Evolutionary conservation across 495 filamentous ascomycete species (phyloP).

Genomic region (Hyaloscypha finlandica): DNA sequence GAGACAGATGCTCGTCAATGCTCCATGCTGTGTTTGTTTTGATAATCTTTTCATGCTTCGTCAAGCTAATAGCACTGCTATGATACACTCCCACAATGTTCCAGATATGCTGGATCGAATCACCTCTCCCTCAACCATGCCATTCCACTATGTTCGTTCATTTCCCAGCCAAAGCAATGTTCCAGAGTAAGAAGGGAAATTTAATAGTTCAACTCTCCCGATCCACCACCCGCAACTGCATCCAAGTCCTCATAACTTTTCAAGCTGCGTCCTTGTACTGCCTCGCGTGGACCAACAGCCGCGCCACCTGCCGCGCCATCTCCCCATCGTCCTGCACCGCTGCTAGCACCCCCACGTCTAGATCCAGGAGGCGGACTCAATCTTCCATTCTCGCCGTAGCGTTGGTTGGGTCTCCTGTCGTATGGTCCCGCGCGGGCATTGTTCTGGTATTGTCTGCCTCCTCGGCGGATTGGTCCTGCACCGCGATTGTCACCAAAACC

Average conservation of each 20-base stretch:
- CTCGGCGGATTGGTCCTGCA: conserved; percentile 48
- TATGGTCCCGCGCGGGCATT: conserved; percentile 33
- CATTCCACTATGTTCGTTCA: too few relatives aligned
- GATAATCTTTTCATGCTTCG: too few relatives aligned
- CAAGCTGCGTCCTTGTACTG: conserved; percentile 84
- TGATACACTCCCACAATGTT: too few relatives aligned
- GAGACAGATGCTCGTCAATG: too few relatives aligned
- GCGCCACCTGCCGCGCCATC: conserved; percentile 65
- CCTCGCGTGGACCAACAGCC: conserved; percentile 77
- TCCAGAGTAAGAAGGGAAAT: too few relatives aligned
- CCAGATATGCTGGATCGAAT: too few relatives aligned
- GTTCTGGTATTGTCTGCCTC: conserved; percentile 35
- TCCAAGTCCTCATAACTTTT: conserved; percentile 98
- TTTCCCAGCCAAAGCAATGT: too few relatives aligned
- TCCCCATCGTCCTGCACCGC: conserved; percentile 59
- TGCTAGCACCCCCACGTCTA: conserved; percentile 42
- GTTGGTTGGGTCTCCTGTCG: conserved; percentile 36
- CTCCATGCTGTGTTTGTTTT: too few relatives aligned
- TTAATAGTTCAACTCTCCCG: conserved; percentile 65
- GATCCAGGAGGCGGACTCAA: conserved; percentile 34
- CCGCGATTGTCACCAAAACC: conserved; percentile 44
- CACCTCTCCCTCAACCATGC: too few relatives aligned
- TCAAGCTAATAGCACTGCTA: too few relatives aligned
- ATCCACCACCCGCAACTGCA: conserved; percentile 62
- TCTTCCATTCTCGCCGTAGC: conserved; percentile 34